Conservation (phyloP, 768 basidiomycete genomes). For the Hygrocybe coccinea region DNA sequence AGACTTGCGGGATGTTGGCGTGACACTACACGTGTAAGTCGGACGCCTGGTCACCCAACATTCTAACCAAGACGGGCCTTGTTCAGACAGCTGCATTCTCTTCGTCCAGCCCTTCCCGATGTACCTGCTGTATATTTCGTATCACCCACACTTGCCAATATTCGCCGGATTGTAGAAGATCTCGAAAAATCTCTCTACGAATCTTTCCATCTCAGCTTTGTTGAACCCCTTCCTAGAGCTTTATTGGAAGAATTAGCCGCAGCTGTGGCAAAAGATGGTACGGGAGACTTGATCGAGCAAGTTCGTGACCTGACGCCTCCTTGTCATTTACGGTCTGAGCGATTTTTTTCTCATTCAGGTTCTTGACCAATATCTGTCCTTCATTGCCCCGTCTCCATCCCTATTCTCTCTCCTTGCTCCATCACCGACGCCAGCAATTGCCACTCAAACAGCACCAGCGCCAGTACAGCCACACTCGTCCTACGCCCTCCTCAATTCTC, state of each 20-base stretch:
- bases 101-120: conserved; percentile 84
- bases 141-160: conserved; percentile 79
- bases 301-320: conserved; percentile 31
- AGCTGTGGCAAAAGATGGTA: conserved; percentile 78
- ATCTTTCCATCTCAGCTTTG: conserved; percentile 91
- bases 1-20: conserved; percentile 92
- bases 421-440: conserved; percentile 30
- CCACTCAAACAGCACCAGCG: conserved; percentile 32
- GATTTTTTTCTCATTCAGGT: conserved; percentile 48
- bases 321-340: conserved; percentile 14
- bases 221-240: conserved; percentile 82
- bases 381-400: conserved; percentile 87
- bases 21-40: conserved; percentile 94
- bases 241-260: conserved; percentile 92
- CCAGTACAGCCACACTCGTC: conserved; percentile 47
- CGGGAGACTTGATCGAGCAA: conserved; percentile 76
- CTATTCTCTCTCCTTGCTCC: conserved; percentile 83
- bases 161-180: conserved; percentile 90
- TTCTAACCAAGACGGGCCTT: conserved; percentile 8
- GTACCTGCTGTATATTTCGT: conserved; percentile 98
- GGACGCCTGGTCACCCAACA: not conserved
- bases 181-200: conserved; percentile 86
- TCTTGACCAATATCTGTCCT: conserved; percentile 94
- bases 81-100: conserved; percentile 81
- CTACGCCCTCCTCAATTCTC: conserved; percentile 87